Percentiles rank a stretch among this genome's conserved stretches.
phyloP scores from a whole-genome alignment of 305 asterid genomes.

The Lippia alba region DNA sequence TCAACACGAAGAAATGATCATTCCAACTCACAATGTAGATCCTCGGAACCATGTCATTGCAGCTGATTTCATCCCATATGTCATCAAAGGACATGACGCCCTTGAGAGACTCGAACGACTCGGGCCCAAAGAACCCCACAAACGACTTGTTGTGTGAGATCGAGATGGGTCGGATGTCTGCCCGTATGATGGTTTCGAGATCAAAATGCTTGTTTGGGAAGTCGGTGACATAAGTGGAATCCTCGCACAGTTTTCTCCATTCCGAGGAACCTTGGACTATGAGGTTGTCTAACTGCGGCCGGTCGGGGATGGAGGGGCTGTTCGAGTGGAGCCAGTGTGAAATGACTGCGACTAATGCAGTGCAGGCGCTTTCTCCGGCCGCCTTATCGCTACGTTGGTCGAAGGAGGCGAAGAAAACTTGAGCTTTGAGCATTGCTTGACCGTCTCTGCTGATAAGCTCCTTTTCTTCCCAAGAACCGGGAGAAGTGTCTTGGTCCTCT shows the following conservation, averaged over 20 bases:
- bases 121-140: constrained; percentile 71
- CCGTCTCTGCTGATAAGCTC: constrained; percentile 73
- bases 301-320: constrained; percentile 47
- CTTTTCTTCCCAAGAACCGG: constrained; percentile 58
- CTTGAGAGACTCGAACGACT: constrained; percentile 52
- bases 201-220: constrained; percentile 83
- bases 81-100: constrained; percentile 73
- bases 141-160: constrained; percentile 56
- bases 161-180: constrained; percentile 53
- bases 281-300: constrained; percentile 55
- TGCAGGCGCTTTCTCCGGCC: constrained; percentile 78
- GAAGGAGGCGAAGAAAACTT: constrained; percentile 69
- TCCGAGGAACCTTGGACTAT: constrained; percentile 68
- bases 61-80: constrained; percentile 57
- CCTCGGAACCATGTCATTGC: constrained; percentile 32
- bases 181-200: constrained; percentile 65
- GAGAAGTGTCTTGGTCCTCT: constrained; percentile 31
- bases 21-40: constrained; percentile 77
- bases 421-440: constrained; percentile 53
- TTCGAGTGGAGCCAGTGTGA: constrained; percentile 75
- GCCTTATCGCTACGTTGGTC: constrained; percentile 77
- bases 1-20: constrained; percentile 77
- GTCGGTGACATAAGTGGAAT: constrained; percentile 37
- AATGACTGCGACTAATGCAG: constrained; percentile 63
- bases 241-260: constrained; percentile 69